Percentiles rank a stretch among this genome's conserved stretches.
These are phyloP conservation scores for Mycena olivaceomarginata DNA, from an alignment of 768 basidiomycete genomes.

Conservation along the genomic window DNA sequence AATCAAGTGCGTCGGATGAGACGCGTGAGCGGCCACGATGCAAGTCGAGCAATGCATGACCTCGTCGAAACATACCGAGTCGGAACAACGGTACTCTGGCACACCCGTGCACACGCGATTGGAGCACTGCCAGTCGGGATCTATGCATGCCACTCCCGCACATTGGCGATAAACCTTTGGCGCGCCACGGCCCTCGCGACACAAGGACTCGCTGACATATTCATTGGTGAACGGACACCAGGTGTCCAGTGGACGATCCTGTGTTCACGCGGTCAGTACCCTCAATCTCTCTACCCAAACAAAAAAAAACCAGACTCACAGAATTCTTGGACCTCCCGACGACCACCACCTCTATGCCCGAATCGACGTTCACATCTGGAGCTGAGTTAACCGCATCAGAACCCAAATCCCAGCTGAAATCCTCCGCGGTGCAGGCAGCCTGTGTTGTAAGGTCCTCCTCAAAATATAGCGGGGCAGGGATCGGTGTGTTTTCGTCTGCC, in stretches of 20 bases:
- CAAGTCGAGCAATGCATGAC: constrained; percentile 7
- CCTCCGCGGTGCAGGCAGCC: too few species aligned
- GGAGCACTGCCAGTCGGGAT: not conserved
- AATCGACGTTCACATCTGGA: too few species aligned
- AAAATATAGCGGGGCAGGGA: not conserved
- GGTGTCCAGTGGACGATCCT: constrained; percentile 23
- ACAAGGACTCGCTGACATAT: not conserved
- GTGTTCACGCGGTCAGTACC: not conserved
- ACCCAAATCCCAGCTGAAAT: constrained; percentile 15
- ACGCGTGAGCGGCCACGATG: not conserved
- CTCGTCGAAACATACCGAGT: constrained; percentile 6
- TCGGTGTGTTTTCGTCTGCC: not conserved
- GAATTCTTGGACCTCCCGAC: not conserved
- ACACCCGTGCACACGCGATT: not conserved
- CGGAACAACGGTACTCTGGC: constrained; percentile 8
- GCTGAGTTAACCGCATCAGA: not conserved
- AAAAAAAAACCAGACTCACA: not conserved
- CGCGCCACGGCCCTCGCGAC: constrained; percentile 18
- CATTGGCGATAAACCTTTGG: not conserved
- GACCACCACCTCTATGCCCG: too few species aligned
- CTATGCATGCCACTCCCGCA: not conserved
- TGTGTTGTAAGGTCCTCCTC: constrained; percentile 13
- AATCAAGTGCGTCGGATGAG: constrained; percentile 18
- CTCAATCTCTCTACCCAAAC: too few species aligned
- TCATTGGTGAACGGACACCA: constrained; percentile 1